A percentile compares a stretch with the other conserved stretches of the same genome.
These are phyloP conservation scores for Yarrowia deformans DNA, from an alignment of 805 yeast species.

Conservation along the genomic window DNA sequence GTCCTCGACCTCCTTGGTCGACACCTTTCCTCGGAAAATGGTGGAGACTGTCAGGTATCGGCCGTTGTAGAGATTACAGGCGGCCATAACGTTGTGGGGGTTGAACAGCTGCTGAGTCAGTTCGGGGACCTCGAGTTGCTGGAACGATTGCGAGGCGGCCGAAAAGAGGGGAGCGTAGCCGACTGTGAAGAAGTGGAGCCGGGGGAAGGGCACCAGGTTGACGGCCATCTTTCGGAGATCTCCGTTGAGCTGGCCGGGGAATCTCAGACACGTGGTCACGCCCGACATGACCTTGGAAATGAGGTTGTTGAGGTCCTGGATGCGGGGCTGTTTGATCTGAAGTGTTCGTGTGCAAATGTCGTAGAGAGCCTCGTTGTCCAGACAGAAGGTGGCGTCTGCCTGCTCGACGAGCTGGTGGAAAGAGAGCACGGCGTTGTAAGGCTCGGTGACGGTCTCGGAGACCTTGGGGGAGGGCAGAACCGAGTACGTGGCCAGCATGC, in stretches of 20 bases:
- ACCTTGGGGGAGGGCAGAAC: constrained; percentile 93
- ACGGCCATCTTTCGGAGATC: constrained; percentile 93
- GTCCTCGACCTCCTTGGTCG: constrained; percentile 93
- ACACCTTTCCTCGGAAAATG: constrained; percentile 91
- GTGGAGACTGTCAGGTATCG: constrained; percentile 93
- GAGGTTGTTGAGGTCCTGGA: constrained; percentile 79
- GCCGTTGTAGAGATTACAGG: constrained; percentile 91
- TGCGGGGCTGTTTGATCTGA: constrained; percentile 78
- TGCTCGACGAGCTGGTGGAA: constrained; percentile 91
- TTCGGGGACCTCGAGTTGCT: constrained; percentile 88
- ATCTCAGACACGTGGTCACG: constrained; percentile 89
- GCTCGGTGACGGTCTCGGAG: constrained; percentile 93
- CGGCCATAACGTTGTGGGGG: constrained; percentile 94
- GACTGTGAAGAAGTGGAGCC: constrained; percentile 94
- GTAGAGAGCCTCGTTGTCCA: constrained; percentile 93
- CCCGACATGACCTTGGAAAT: constrained; percentile 92
- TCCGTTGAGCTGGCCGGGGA: constrained; percentile 93
- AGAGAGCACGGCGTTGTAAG: constrained; percentile 91
- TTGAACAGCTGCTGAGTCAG: constrained; percentile 95
- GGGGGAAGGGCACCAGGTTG: constrained; percentile 92
- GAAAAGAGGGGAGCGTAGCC: constrained; percentile 94
- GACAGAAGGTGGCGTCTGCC: constrained; percentile 93
- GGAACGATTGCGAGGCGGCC: constrained; percentile 79
- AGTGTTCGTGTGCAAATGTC: constrained; percentile 88
- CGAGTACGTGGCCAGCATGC: constrained; percentile 98